Evolutionary conservation across 495 filamentous ascomycete species (phyloP), one percentile per base, ranked within the genome.

Genomic region (Oidiodendron maius): DNA sequence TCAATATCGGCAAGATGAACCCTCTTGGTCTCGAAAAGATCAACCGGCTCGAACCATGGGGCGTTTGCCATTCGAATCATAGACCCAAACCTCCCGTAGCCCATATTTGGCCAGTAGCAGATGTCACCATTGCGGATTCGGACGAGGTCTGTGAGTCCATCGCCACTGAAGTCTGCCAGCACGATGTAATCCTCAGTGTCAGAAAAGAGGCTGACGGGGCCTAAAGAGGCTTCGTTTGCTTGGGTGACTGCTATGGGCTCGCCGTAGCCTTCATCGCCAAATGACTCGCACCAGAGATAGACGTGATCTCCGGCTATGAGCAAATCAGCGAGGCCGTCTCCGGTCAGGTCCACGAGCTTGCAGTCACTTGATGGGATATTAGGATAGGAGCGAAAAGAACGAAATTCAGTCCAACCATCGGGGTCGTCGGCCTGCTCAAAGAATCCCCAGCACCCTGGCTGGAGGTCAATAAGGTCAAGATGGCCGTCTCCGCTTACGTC

Each of bases 71-170:
- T 67, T 4, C 32, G 41, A 16, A 69, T 51, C 16, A 52, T 59
- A 1, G 21, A 25, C 0, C 65, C 68, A 44, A 71, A 71, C 1
- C 18, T 1, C 0, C 67, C 67, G 30, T 69, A 58, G 0, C 68
- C 68, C 2, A 58, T 22, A 24, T 61, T 66, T 2, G 68, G 63
- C 64, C 63, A 70, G 44, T 67, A 70, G 37, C 45, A 54, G 3
- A 68, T 37, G 9, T 55, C 44, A 0, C 57, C 54, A 35, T 60
- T 61, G 2, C 44, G 13, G 12, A 71, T 40, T 0, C 51, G 16
- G 0, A 63, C 60, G 2, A 71, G 5, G 40, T 69, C 65, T 1
- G 40, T 16, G 4, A 66, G 42, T 0, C 67, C 67, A 44, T 67
- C 65, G 1, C 67, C 67, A 4, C 44, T 52, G 46, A 70, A 53